Conservation (phyloP, 345 rosid genomes). For the Heritiera littoralis region DNA sequence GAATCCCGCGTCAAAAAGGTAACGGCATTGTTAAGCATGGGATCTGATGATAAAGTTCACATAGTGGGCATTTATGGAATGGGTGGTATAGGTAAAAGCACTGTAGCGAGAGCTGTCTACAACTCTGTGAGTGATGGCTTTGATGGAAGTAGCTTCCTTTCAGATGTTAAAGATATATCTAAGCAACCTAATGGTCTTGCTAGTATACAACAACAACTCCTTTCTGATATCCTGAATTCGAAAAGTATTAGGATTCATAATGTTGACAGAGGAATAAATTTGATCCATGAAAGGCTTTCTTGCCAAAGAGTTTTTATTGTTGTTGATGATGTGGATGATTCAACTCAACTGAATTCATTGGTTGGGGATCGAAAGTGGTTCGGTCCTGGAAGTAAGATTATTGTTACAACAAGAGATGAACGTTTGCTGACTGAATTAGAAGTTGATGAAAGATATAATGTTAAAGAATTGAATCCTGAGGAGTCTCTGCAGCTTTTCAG, state of each 20-base stretch:
- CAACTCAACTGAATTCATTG: slow-evolving; percentile 24
- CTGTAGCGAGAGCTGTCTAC: not conserved
- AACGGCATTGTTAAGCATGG: not conserved
- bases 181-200: not conserved
- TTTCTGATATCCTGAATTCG: not conserved
- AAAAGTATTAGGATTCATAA: not conserved
- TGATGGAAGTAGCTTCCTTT: slow-evolving; percentile 2
- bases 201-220: not conserved
- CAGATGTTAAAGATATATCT: not conserved
- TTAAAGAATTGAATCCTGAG: not conserved
- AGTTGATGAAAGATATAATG: not conserved
- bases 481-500: not conserved
- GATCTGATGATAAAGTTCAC: not conserved
- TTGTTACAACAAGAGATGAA: slow-evolving; percentile 13
- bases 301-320: slow-evolving; percentile 26
- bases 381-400: not conserved
- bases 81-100: not conserved
- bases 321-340: slow-evolving; percentile 32
- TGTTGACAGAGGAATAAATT: slow-evolving; percentile 17
- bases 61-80: not conserved
- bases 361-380: not conserved
- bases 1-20: not conserved
- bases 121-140: not conserved
- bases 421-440: not conserved
- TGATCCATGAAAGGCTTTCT: slow-evolving; percentile 26